Percentiles rank a stretch among this genome's conserved stretches.
Evolutionary conservation across 169 alveolate species (phyloP).

Genomic region (Cryptosporidium canis): DNA sequence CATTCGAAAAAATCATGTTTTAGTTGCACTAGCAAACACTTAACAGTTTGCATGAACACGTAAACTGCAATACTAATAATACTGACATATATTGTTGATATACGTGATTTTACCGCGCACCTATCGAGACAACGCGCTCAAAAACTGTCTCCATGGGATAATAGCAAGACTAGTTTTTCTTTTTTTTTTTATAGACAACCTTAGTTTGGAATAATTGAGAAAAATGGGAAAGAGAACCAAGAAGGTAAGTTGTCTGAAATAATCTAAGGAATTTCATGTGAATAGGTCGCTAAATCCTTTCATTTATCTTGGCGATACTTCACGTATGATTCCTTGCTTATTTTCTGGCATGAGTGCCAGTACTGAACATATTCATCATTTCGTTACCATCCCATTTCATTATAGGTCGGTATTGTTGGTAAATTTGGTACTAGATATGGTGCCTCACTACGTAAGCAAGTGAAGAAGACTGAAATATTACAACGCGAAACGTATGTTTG

Average conservation of each 20-base stretch:
- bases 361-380: too few relatives aligned
- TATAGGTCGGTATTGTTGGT: constrained; percentile 97
- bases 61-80: too few relatives aligned
- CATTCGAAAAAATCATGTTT: too few relatives aligned
- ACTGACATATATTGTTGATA: not conserved
- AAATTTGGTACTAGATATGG: constrained; percentile 99
- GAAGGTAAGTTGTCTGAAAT: constrained; percentile 51
- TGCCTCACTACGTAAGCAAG: constrained; percentile 96
- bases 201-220: not conserved
- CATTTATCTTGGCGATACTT: too few relatives aligned
- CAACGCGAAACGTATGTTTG: constrained; percentile 94
- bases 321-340: too few relatives aligned
- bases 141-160: constrained; percentile 1
- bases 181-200: not conserved
- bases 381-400: not conserved
- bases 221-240: constrained; percentile 75
- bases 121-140: constrained; percentile 46
- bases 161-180: not conserved
- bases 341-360: too few relatives aligned
- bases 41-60: too few relatives aligned
- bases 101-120: not conserved
- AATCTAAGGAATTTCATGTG: not conserved
- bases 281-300: not conserved
- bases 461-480: constrained; percentile 93
- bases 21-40: too few relatives aligned